Percentiles rank a stretch among this genome's conserved stretches.
Evolutionary conservation across 2,329 filamentous ascomycete genomes (phyloP).

Genomic region (Penicillium italicum): DNA sequence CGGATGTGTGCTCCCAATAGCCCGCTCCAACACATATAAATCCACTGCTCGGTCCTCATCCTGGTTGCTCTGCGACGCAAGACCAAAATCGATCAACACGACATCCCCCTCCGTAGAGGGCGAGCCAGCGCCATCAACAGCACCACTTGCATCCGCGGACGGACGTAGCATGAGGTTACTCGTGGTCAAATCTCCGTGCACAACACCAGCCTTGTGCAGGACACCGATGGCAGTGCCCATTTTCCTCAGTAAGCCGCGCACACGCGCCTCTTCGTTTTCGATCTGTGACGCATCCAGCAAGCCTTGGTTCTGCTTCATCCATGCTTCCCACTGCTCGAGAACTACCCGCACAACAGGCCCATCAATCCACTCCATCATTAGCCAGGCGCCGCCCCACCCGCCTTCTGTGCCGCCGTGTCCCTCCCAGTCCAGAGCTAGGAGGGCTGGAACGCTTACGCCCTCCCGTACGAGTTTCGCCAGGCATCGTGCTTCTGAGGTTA

Average conservation of each 20-base stretch:
- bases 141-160: constrained; percentile 15
- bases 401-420: constrained; percentile 51
- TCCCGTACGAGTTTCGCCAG: constrained; percentile 74
- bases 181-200: constrained; percentile 94
- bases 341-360: constrained; percentile 67
- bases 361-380: constrained; percentile 81
- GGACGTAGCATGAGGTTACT: constrained; percentile 87
- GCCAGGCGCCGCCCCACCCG: constrained; percentile 67
- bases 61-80: constrained; percentile 73
- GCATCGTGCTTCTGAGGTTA: constrained; percentile 84
- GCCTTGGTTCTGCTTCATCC: constrained; percentile 38
- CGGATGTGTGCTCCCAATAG: constrained; percentile 93
- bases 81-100: constrained; percentile 89
- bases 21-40: constrained; percentile 89
- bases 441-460: constrained; percentile 74
- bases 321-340: constrained; percentile 65
- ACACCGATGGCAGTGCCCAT: constrained; percentile 69
- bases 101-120: constrained; percentile 64
- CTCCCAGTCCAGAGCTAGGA: constrained; percentile 67
- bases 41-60: constrained; percentile 96
- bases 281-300: constrained; percentile 29
- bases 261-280: constrained; percentile 46
- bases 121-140: constrained; percentile 14
- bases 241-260: constrained; percentile 63
- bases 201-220: constrained; percentile 78